Evolutionary conservation across 768 basidiomycete genomes (phyloP), one percentile per base, ranked within the genome.

Genomic region (Pholiota molesta): DNA sequence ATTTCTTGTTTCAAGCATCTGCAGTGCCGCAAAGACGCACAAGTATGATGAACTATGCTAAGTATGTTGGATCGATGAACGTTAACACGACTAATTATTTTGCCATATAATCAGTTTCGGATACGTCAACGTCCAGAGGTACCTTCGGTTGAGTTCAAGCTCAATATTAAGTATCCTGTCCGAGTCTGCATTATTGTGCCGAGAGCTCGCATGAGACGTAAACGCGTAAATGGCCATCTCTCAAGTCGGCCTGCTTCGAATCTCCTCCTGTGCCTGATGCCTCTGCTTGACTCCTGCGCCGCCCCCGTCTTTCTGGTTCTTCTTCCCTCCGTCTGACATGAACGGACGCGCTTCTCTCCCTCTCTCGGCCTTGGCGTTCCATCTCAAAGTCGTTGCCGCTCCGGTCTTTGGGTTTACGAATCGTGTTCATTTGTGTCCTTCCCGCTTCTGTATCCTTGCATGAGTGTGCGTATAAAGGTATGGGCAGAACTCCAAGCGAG

Each of bases 361-460:
- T 65, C 57, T 73, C 71, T 31, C 74, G 62, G 6, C 75, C 73
- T 33, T 73, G 68, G 35, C 68, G 69, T 55, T 74, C 71, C 66
- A 68, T 61, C 16, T 62, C 63, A 21, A 62, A 62, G 17, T 71
- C 65, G 14, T 61, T 52, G 52, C 66, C 64, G 28, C 62, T 60
- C 1, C 19, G 53, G 10, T 19, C 9, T 35, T 60, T 60, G 52
- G 23, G 17, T 45, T 29, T 40, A 2, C 11, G 21, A 29, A 11
- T 28, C n/a, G 23, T 9, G 3, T 6, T 19, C 21, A 4, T 21
- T 26, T 19, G 45, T 13, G 45, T 21, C 21, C 45, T 47, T 47
- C 45, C 45, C 19, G 7, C 45, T 3, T 47, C 21, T 6, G 21
- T 6, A 26, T 11, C 11, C 3, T 17, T 23, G 3, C 21, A 21